Base-by-base conservation (phyloP, 345 rosid genomes). In the Melastoma malabathricum region DNA sequence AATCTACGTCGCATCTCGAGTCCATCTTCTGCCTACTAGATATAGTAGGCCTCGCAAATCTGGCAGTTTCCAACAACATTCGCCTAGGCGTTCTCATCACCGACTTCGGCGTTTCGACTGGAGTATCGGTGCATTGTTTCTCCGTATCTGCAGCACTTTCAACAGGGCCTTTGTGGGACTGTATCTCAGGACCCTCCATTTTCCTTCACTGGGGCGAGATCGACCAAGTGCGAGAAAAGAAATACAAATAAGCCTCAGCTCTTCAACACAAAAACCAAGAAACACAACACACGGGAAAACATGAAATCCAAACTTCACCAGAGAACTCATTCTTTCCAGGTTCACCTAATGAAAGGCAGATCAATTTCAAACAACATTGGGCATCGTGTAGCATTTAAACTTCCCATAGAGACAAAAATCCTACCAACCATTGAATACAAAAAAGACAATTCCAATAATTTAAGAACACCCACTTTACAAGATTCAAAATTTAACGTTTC, bases 141-240 rank as follows among this genome's bases (percentile, higher is more conserved):
- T 64, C 78, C 10, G 64, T 66, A 59, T 58, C 63, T 47, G 46
- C 62, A 0, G 67, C 48, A 60, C 50, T 71, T 47, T 56, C 57
- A 52, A 38, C 46, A n/a, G 63, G 54, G 60, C 64, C 76, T 65
- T 73, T 71, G 43, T 59, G 67, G 8, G 68, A 51, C 38, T 73
- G 71, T 47, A 56, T 63, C 46, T 63, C 62, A 9, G 72, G 60
- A 45, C 72, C 85, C 70, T 86, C 96, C 96, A 90, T 86, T 53
- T 47, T 46, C 6, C 50, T 43, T 50, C 18, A 44, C 64, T 65
- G 62, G 62, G 13, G 44, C 63, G 31, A 29, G 58, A 15, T 48
- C 58, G 22, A 52, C 50, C 50, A 38, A 56, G 52, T 56, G 50
- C 50, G 59, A 43, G 38, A 68, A 70, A 68, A 68, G 59, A 47